A percentile compares a stretch with the other conserved stretches of the same genome.
These are phyloP conservation scores for Termitomyces sp. DNA, from an alignment of 768 basidiomycete species.

Conservation along the genomic window DNA sequence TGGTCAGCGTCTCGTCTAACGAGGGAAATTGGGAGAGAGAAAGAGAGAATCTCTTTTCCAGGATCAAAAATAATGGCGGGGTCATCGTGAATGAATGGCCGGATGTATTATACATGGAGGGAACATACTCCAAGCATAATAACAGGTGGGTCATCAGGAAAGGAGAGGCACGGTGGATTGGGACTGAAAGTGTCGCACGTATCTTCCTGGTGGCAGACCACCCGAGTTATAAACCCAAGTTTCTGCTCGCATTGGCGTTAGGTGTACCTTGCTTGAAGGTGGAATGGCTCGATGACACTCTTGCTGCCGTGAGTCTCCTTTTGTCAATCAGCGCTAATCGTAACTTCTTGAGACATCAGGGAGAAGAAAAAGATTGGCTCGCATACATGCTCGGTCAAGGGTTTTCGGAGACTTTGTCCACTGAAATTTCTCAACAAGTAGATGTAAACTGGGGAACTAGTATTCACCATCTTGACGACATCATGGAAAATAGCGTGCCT, in stretches of 20 bases:
- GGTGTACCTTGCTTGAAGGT: slow-evolving; percentile 78
- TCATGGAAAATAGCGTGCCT: slow-evolving; percentile 53
- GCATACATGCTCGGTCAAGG: slow-evolving; percentile 59
- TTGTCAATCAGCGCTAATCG: background rate
- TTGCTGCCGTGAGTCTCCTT: slow-evolving; percentile 24
- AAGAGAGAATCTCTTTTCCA: slow-evolving; percentile 35
- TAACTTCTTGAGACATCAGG: slow-evolving; percentile 18
- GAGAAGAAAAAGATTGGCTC: slow-evolving; percentile 50
- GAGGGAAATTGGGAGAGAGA: slow-evolving; percentile 31
- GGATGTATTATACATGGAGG: slow-evolving; percentile 50
- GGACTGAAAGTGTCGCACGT: slow-evolving; percentile 38
- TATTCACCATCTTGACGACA: slow-evolving; percentile 47
- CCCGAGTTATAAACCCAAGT: slow-evolving; percentile 69
- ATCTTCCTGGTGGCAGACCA: slow-evolving; percentile 69
- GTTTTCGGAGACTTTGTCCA: slow-evolving; percentile 31
- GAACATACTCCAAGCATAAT: slow-evolving; percentile 33
- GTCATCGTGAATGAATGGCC: slow-evolving; percentile 59
- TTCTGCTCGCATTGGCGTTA: slow-evolving; percentile 73
- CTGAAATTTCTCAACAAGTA: slow-evolving; percentile 40
- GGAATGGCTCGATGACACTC: slow-evolving; percentile 45
- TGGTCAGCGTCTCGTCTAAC: slow-evolving; percentile 56
- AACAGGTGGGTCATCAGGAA: slow-evolving; percentile 50
- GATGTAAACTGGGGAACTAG: slow-evolving; percentile 44
- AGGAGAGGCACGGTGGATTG: slow-evolving; percentile 41
- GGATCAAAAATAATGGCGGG: slow-evolving; percentile 50